Evolutionary conservation across 2,329 filamentous ascomycete genomes (phyloP).

Genomic region (Chalara sp.): DNA sequence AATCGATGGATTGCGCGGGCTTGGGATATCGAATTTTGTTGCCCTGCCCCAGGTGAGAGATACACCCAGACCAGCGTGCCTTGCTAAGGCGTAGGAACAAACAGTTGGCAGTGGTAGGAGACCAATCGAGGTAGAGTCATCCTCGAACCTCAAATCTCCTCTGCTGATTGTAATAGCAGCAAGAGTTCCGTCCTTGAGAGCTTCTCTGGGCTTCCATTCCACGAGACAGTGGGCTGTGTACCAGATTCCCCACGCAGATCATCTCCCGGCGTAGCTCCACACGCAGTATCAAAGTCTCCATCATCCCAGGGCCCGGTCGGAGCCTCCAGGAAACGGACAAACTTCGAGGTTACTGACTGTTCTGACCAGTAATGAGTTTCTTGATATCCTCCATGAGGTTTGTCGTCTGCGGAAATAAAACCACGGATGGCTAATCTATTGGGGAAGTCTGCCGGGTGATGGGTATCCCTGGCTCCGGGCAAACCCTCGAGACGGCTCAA

Average conservation of each 20-base stretch:
- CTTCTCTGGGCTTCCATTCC: slow-evolving; percentile 31
- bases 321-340: neutral
- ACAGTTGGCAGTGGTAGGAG: neutral
- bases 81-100: neutral
- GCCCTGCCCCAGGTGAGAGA: slow-evolving; percentile 4
- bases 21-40: slow-evolving; percentile 3
- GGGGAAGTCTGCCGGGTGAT: slow-evolving; percentile 7
- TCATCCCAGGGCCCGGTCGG: slow-evolving; percentile 6
- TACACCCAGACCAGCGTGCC: neutral
- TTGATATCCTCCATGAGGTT: slow-evolving; percentile 9
- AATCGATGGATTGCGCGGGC: slow-evolving; percentile 2
- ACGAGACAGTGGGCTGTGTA: slow-evolving; percentile 32
- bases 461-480: slow-evolving; percentile 8
- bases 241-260: slow-evolving; percentile 37
- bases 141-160: neutral
- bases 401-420: neutral
- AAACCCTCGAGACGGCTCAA: neutral
- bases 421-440: neutral
- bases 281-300: slow-evolving; percentile 23
- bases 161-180: slow-evolving; percentile 14
- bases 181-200: slow-evolving; percentile 28
- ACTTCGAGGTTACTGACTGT: slow-evolving; percentile 6
- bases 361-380: slow-evolving; percentile 4
- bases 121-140: neutral
- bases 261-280: slow-evolving; percentile 14